Base-by-base conservation (phyloP, 495 filamentous ascomycete species). In the Aspergillus wentii region DNA sequence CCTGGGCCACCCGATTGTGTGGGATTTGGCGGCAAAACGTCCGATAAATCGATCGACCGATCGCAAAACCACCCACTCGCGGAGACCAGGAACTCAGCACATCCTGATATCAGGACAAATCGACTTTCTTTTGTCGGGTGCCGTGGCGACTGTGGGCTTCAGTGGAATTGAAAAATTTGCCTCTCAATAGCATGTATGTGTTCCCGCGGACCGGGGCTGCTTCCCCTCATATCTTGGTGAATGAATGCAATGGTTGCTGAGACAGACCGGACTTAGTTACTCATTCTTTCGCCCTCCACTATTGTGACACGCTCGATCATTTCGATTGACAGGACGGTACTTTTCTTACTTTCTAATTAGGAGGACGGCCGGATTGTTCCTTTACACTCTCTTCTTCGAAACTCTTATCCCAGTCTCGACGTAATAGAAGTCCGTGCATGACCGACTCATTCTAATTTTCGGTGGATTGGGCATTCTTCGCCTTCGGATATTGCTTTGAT, bases 1-100 rank as follows among this genome's bases (percentile, higher is more conserved):
- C 20, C 3, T 10, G 15, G 46, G 11, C 38, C 28, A 29, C 66
- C 64, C 56, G 49, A 67, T 48, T 62, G 61, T 51, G 56, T 52
- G 57, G 53, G 45, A 53, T 53, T 51, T 52, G 49, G 52, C 43
- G 52, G 52, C 48, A 43, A 47, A 44, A 29, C 35, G 40, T 27
- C 44, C 44, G 49, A 55, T 57, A 43, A 44, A 52, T 38, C 19
- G 31, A 40, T 31, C 33, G 33, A 42, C 46, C 44, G 42, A 46
- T 47, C 46, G 56, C 53, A 51, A 52, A 38, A 21, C 35, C 42
- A 31, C 50, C 27, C 23, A 35, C 43, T 33, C 33, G 21, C 30
- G 15, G 28, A 45, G 28, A 32, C 35, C 25, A 42, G 38, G 28
- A 30, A 35, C 37, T 46, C 35, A 36, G 30, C 33, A 39, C 35